A percentile compares a stretch with the other conserved stretches of the same genome.
Conservation (phyloP, 371 early-diverging fungal species). For the Rhizopus delemar region DNA sequence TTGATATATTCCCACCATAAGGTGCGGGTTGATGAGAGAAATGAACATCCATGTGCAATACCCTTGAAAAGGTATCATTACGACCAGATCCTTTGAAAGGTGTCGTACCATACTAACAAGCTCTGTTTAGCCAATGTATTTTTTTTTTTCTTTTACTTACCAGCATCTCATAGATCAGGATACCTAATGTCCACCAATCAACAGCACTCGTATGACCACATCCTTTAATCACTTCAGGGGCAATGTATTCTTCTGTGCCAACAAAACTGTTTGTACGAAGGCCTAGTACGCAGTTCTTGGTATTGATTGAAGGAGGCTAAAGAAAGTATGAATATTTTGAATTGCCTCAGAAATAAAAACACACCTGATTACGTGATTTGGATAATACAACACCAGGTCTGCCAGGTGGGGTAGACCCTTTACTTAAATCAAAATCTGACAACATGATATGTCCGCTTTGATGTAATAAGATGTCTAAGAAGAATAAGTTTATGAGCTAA, state of each 20-base stretch:
- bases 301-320: slow-evolving; percentile 74
- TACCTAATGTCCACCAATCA: slow-evolving; percentile 99
- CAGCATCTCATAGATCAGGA: slow-evolving; percentile 96
- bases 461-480: slow-evolving; percentile 86
- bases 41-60: slow-evolving; percentile 72
- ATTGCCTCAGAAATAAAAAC: slow-evolving; percentile 4
- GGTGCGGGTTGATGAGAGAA: slow-evolving; percentile 70
- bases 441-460: slow-evolving; percentile 95
- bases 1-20: slow-evolving; percentile 32
- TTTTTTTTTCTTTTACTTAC: slow-evolving; percentile 36
- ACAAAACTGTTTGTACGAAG: slow-evolving; percentile 95
- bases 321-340: no score
- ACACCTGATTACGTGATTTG: slow-evolving; percentile 51
- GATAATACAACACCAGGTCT: slow-evolving; percentile 76
- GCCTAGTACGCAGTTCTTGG: slow-evolving; percentile 81
- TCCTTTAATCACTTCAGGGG: slow-evolving; percentile 94
- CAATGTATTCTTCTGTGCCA: slow-evolving; percentile 97
- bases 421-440: slow-evolving; percentile 95
- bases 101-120: slow-evolving; percentile 77
- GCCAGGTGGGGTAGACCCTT: slow-evolving; percentile 79
- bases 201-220: slow-evolving; percentile 91
- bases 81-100: slow-evolving; percentile 93
- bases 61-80: slow-evolving; percentile 82
- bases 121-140: slow-evolving; percentile 1
- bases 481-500: not conserved